phyloP scores from a whole-genome alignment of 2,329 filamentous ascomycete genomes.

The Basipetospora chlamydospora region DNA sequence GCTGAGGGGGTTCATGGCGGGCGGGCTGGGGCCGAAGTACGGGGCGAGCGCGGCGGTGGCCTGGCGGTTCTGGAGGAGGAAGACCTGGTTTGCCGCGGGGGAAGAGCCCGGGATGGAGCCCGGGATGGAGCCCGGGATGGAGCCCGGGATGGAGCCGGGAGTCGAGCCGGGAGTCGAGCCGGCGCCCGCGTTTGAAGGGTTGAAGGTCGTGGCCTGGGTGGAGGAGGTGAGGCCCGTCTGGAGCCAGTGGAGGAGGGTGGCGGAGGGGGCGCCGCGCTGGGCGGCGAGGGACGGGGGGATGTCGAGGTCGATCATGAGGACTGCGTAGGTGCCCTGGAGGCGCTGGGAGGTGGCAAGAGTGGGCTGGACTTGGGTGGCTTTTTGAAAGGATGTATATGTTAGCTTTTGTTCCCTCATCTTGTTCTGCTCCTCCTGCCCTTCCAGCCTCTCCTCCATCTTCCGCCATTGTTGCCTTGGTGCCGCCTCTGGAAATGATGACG shows the following conservation, averaged over 20 bases:
- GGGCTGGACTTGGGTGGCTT: conserved; percentile 20
- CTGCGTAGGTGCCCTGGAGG: conserved; percentile 26
- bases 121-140: conserved; percentile 11
- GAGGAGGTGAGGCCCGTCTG: conserved; percentile 22
- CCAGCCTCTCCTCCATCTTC: no score
- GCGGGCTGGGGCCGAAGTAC: conserved; percentile 24
- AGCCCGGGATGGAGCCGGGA: conserved; percentile 14
- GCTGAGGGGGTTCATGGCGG: conserved; percentile 20
- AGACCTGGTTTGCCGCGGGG: conserved; percentile 10
- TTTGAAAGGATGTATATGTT: no score
- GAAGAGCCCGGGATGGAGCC: no score
- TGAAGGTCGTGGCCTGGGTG: conserved; percentile 10
- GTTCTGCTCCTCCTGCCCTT: no score
- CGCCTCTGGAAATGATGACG: no score
- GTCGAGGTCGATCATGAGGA: conserved; percentile 30
- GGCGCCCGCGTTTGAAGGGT: conserved; percentile 5
- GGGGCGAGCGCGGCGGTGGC: conserved; percentile 13
- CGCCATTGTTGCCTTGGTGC: no score
- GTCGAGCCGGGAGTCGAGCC: conserved; percentile 11
- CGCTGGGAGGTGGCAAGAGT: conserved; percentile 20
- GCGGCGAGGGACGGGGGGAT: conserved; percentile 23
- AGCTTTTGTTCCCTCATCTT: neutral
- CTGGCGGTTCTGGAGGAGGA: conserved; percentile 17
- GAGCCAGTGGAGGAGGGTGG: conserved; percentile 32
- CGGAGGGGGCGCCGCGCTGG: conserved; percentile 18